phyloP scores from a whole-genome alignment of 495 filamentous ascomycete species.

The Aspergillus carlsbadensis region DNA sequence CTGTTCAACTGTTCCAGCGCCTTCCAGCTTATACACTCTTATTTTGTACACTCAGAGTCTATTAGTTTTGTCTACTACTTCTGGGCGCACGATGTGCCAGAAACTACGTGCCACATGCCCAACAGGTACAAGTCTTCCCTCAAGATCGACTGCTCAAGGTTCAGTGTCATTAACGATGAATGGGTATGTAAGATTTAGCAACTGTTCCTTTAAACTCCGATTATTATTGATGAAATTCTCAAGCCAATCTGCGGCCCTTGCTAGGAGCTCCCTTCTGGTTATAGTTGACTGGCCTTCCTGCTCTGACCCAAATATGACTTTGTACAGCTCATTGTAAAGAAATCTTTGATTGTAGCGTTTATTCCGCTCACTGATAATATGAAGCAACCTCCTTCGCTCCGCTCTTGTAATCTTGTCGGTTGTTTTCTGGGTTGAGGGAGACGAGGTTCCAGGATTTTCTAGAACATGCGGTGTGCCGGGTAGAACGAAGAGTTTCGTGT shows the following conservation, averaged over 20 bases:
- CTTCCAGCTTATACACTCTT: too few species aligned
- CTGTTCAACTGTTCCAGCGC: too few species aligned
- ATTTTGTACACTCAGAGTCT: too few species aligned
- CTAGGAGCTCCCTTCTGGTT: background rate
- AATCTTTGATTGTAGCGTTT: background rate
- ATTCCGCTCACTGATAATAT: background rate
- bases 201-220: background rate
- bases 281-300: background rate
- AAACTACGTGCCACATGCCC: too few species aligned
- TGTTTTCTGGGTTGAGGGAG: background rate
- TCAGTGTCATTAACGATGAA: too few species aligned
- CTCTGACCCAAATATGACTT: background rate
- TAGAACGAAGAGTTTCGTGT: background rate
- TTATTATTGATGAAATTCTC: background rate
- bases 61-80: too few species aligned
- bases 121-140: too few species aligned
- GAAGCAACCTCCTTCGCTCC: background rate
- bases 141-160: too few species aligned
- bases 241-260: background rate
- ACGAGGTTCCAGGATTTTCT: background rate
- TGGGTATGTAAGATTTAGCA: background rate
- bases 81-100: too few species aligned
- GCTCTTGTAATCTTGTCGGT: background rate
- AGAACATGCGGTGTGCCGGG: background rate
- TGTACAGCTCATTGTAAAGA: background rate